Percentiles rank a stretch among this genome's conserved stretches.
Evolutionary conservation across 2,329 filamentous ascomycete species (phyloP).

Genomic region (Pseudomassariella vexata): DNA sequence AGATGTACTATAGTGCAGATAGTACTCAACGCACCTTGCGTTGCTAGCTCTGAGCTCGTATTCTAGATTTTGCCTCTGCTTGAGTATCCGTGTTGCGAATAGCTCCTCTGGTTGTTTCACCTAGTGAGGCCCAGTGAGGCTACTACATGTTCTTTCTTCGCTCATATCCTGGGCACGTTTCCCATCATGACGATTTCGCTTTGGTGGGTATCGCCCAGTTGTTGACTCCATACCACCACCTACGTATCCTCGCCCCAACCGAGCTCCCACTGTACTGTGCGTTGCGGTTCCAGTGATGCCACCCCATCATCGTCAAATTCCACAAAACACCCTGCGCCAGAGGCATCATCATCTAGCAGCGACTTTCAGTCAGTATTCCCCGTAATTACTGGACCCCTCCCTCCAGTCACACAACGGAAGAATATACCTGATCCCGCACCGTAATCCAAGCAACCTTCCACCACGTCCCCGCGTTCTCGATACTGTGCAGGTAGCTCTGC

Average conservation of each 20-base stretch:
- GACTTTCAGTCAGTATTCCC: no score
- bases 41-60: no score
- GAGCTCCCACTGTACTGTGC: conserved; percentile 71
- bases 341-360: conserved; percentile 69
- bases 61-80: no score
- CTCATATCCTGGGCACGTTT: no score
- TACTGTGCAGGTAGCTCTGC: conserved; percentile 93
- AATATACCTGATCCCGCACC: conserved; percentile 72
- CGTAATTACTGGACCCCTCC: not conserved
- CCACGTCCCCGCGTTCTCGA: conserved; percentile 73
- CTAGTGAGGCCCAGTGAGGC: no score
- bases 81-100: no score
- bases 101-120: no score
- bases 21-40: no score
- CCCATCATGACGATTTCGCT: conserved; percentile 13
- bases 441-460: conserved; percentile 81
- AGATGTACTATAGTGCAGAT: no score
- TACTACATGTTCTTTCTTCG: no score
- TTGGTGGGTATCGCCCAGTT: conserved; percentile 69
- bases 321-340: conserved; percentile 85
- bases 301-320: conserved; percentile 78
- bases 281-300: conserved; percentile 82
- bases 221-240: conserved; percentile 96
- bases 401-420: not conserved
- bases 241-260: conserved; percentile 68